phyloP scores from a whole-genome alignment of 192 early-diverging fungal species.

The Podila horticola region DNA sequence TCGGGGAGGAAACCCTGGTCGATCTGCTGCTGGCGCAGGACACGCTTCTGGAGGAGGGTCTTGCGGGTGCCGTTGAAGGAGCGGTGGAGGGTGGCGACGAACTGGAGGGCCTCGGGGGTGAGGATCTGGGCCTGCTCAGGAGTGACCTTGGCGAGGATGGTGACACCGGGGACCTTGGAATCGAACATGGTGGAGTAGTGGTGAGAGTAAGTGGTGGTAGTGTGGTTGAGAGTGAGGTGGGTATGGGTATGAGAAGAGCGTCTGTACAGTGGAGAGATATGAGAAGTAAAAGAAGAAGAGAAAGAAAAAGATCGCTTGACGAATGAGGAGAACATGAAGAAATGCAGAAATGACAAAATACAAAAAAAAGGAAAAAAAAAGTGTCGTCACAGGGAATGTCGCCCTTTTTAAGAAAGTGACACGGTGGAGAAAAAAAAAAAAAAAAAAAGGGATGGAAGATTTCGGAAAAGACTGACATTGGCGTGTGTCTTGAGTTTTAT shows the following conservation, averaged over 20 bases:
- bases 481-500: no score
- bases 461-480: no score
- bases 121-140: constrained; percentile 78
- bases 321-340: not conserved
- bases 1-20: constrained; percentile 87
- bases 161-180: constrained; percentile 70
- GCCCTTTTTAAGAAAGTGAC: not conserved
- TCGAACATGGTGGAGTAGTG: constrained; percentile 11
- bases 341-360: not conserved
- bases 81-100: constrained; percentile 90
- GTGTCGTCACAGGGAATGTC: not conserved
- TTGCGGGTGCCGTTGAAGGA: constrained; percentile 91
- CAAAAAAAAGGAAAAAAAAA: constrained; percentile 1
- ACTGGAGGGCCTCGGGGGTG: constrained; percentile 81
- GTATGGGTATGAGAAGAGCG: not conserved
- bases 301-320: not conserved
- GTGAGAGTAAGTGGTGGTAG: not conserved
- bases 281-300: not conserved
- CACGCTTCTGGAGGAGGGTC: constrained; percentile 81
- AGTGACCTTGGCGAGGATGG: constrained; percentile 73
- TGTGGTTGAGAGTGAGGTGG: not conserved
- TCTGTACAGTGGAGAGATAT: not conserved
- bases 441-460: no score
- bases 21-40: constrained; percentile 78
- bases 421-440: no score